Evolutionary conservation across 2,329 filamentous ascomycete genomes (phyloP).

Genomic region (Xylaria sp.): DNA sequence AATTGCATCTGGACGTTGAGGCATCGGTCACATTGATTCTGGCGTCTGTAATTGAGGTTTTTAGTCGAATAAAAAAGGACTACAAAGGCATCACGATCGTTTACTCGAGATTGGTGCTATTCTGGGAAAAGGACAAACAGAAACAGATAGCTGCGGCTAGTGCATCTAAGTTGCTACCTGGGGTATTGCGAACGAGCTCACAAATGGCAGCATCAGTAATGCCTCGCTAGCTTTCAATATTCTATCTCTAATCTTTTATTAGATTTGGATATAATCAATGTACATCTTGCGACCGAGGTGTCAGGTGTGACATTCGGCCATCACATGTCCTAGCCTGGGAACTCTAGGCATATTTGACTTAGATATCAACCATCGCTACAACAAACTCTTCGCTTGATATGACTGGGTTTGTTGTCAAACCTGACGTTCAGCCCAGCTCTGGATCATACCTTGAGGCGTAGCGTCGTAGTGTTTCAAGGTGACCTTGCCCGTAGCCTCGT

Average conservation of each 20-base stretch:
- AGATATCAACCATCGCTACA: constrained; percentile 17
- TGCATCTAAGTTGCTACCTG: constrained; percentile 5
- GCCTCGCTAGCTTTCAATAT: not conserved
- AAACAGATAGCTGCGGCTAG: constrained; percentile 12
- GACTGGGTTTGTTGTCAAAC: constrained; percentile 48
- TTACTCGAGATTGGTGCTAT: constrained; percentile 26
- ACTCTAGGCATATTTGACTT: not conserved
- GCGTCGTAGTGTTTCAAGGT: constrained; percentile 87
- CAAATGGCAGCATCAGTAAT: constrained; percentile 5
- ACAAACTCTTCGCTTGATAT: constrained; percentile 10
- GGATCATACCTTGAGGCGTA: constrained; percentile 81
- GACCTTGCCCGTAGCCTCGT: constrained; percentile 75
- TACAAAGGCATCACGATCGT: constrained; percentile 54
- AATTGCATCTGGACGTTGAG: constrained; percentile 74
- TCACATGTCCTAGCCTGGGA: not conserved
- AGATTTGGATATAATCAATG: constrained; percentile 8
- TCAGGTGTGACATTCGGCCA: not conserved
- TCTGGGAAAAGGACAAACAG: constrained; percentile 5
- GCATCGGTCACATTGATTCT: constrained; percentile 71
- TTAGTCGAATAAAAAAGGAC: constrained; percentile 63
- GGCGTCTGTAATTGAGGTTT: constrained; percentile 74
- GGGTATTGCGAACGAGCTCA: constrained; percentile 1
- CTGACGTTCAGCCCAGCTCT: constrained; percentile 78
- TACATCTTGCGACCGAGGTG: not conserved
- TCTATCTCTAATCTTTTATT: constrained; percentile 15